A percentile compares a stretch with the other conserved stretches of the same genome.
phyloP scores from a whole-genome alignment of 1,139 yeast genomes.

The Spathaspora jeffriesii region DNA sequence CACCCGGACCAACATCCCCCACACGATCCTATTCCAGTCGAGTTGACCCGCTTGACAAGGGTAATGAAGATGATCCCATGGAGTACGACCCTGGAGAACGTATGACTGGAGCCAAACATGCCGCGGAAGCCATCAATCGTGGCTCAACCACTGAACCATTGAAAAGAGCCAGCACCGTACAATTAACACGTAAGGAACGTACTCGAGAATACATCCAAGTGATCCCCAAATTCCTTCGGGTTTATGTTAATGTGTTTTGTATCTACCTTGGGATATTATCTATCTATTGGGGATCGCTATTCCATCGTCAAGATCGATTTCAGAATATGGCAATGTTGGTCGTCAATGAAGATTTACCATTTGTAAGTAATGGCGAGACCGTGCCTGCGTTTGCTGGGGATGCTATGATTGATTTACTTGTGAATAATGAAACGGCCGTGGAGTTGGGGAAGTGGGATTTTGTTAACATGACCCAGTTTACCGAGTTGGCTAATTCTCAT shows the following conservation, averaged over 20 bases:
- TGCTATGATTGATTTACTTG: constrained; percentile 25
- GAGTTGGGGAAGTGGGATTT: constrained; percentile 42
- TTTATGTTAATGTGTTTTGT: constrained; percentile 11
- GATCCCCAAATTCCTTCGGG: constrained; percentile 8
- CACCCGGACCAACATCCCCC: background rate
- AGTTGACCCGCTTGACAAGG: constrained; percentile 1
- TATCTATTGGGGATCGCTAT: constrained; percentile 64
- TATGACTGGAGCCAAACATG: constrained; percentile 7
- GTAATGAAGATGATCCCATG: background rate
- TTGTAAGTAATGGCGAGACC: constrained; percentile 18
- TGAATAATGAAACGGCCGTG: constrained; percentile 15
- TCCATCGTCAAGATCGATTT: constrained; percentile 35
- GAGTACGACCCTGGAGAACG: constrained; percentile 7
- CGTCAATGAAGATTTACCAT: constrained; percentile 41
- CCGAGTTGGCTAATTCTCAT: constrained; percentile 27
- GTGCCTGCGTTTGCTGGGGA: constrained; percentile 30
- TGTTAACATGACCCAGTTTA: constrained; percentile 25
- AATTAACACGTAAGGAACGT: constrained; percentile 7
- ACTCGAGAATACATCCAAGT: constrained; percentile 8
- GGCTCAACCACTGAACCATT: background rate
- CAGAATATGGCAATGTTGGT: constrained; percentile 46
- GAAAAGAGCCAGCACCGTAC: background rate
- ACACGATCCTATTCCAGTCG: constrained; percentile 1
- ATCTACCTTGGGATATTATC: constrained; percentile 39
- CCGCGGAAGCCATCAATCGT: constrained; percentile 8